phyloP scores from a whole-genome alignment of 495 filamentous ascomycete genomes.

The Sabuloglossum arenarium region DNA sequence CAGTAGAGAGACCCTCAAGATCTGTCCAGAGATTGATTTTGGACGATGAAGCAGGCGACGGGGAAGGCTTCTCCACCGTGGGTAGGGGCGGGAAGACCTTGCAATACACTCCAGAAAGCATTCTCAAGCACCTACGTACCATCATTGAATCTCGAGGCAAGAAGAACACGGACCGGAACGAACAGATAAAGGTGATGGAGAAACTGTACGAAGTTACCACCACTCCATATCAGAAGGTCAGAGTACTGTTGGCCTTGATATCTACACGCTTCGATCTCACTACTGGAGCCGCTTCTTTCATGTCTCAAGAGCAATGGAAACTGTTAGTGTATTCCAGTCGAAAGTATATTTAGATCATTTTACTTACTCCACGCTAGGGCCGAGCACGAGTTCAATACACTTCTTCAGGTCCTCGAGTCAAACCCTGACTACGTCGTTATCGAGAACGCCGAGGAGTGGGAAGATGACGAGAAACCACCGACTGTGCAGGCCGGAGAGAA shows the following conservation, averaged over 20 bases:
- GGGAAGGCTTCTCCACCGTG: constrained; percentile 74
- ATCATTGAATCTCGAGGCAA: constrained; percentile 92
- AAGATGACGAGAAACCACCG: constrained; percentile 90
- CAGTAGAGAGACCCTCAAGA: constrained; percentile 27
- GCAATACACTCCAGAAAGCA: constrained; percentile 88
- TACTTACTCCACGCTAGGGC: constrained; percentile 24
- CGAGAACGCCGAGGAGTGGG: constrained; percentile 92
- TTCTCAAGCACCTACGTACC: constrained; percentile 81
- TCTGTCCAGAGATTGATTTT: constrained; percentile 15
- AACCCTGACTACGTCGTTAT: constrained; percentile 62
- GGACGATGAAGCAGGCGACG: constrained; percentile 27
- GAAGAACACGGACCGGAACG: constrained; percentile 90
- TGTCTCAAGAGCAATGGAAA: constrained; percentile 97
- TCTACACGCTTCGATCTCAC: constrained; percentile 90
- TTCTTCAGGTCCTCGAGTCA: constrained; percentile 61
- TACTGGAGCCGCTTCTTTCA: constrained; percentile 57
- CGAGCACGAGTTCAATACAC: constrained; percentile 56
- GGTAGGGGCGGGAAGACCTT: constrained; percentile 70
- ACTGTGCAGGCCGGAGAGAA: constrained; percentile 46
- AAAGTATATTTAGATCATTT: neutral
- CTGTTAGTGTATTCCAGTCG: constrained; percentile 18
- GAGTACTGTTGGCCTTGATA: constrained; percentile 77
- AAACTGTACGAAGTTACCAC: constrained; percentile 74
- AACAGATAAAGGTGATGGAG: constrained; percentile 96
- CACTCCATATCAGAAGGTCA: constrained; percentile 85